Evolutionary conservation across 768 basidiomycete species (phyloP), one percentile per base, ranked within the genome.

Genomic region (Suillus discolor): DNA sequence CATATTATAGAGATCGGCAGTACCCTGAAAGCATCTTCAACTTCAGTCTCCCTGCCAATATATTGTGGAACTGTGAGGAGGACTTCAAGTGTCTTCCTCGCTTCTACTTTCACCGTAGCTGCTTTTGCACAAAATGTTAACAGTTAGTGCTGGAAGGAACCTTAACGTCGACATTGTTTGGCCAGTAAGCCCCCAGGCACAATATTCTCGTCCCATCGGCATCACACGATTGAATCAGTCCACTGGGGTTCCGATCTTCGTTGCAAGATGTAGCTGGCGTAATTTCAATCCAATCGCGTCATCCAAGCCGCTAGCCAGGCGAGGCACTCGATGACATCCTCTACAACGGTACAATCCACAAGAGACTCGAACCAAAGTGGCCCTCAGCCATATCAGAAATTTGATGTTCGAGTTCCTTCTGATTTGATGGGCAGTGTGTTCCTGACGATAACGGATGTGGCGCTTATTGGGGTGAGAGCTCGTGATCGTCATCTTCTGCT

Each of bases 91-190:
- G n/a, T 55, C 20, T 13, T n/a, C 6, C 12, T 34, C 20, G 12
- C 6, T 55, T 20, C 53, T 31, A 20, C 12, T 20, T 34, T 54
- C 53, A 31, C 20, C 6, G 54, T n/a, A 34, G 20, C 70, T 25
- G 78, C 74, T 5, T 61, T 82, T 31, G 84, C 81, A 3, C 85
- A 87, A 64, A 65, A 67, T 31, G 68, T 79, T 8, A 38, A 47
- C 68, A 16, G 71, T 87, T 9, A 15, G 41, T 0, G 72, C 77
- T 28, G 82, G 82, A 23, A 63, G 70, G 2, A 65, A 65, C 18
- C 31, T 85, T 38, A 72, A 67, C 11, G 74, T 86, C 1, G 73
- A 81, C 63, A 67, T 47, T 9, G 78, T 80, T 57, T 75, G 76
- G 62, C 77, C 78, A 4, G 84, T 85, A 63, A 16, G 83, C 72